Evolutionary conservation across 208 protist genomes (phyloP).

Genomic region (Trypanosoma platydactyli): DNA sequence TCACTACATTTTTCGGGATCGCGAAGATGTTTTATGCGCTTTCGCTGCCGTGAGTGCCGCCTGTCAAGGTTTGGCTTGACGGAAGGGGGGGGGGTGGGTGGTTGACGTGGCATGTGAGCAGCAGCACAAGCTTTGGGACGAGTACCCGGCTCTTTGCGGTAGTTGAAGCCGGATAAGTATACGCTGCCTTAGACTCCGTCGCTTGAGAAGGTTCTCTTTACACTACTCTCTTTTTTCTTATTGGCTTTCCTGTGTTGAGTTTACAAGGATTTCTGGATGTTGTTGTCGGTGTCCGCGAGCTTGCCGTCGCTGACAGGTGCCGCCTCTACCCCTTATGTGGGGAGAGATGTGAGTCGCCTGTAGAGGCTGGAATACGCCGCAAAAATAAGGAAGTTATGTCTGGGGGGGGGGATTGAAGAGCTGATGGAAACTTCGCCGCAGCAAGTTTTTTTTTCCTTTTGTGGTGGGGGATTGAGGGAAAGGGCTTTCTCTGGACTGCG

Average conservation of each 20-base stretch:
- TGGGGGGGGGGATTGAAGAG: neutral
- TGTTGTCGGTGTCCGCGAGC: constrained; percentile 45
- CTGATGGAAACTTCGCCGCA: neutral
- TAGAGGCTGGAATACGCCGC: constrained; percentile 6
- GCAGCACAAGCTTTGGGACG: too few species aligned
- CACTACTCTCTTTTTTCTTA: constrained; percentile 24
- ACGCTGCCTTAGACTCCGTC: neutral
- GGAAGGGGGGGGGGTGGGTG: neutral
- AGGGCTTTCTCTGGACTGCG: neutral
- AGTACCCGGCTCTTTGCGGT: too few species aligned
- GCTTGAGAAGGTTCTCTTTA: constrained; percentile 2
- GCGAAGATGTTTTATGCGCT: neutral
- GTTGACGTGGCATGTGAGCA: neutral
- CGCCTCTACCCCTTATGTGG: constrained; percentile 61
- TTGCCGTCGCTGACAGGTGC: constrained; percentile 57
- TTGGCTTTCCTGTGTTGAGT: constrained; percentile 35
- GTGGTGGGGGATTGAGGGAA: neutral
- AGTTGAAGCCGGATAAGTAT: constrained; percentile 10
- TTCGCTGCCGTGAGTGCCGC: constrained; percentile 15
- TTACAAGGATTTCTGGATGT: constrained; percentile 43
- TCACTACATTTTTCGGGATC: constrained; percentile 13
- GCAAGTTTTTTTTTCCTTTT: constrained; percentile 6
- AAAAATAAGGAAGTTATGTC: neutral
- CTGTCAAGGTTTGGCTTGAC: neutral
- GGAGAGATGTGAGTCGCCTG: constrained; percentile 38